A percentile compares a stretch with the other conserved stretches of the same genome.
phyloP scores from a whole-genome alignment of 1,139 yeast species.

The Protomyces inouyei region DNA sequence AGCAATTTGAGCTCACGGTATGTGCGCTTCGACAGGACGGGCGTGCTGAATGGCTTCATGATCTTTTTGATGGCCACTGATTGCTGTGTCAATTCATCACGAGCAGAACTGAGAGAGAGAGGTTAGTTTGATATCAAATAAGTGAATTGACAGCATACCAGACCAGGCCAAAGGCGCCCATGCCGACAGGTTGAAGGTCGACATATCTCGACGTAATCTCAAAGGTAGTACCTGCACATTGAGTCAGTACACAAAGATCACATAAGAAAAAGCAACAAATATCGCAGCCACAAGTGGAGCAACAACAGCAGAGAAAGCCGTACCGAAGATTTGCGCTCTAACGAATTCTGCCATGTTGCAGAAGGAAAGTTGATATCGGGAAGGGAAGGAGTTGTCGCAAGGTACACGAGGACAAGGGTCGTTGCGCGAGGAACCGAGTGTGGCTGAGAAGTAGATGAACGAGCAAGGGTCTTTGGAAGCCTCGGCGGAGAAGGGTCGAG shows the following conservation, averaged over 20 bases:
- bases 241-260: neutral
- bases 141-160: slow-evolving; percentile 44
- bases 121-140: neutral
- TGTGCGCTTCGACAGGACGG: slow-evolving; percentile 92
- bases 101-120: slow-evolving; percentile 54
- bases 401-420: too few species aligned
- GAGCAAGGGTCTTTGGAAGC: too few species aligned
- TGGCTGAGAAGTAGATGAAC: too few species aligned
- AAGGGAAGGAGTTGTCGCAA: neutral
- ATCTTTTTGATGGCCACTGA: slow-evolving; percentile 96
- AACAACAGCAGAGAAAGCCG: neutral
- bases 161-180: slow-evolving; percentile 98
- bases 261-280: neutral
- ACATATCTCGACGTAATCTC: slow-evolving; percentile 72
- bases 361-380: neutral
- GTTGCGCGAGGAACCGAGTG: too few species aligned
- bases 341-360: slow-evolving; percentile 35
- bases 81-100: slow-evolving; percentile 83
- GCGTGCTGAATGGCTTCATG: slow-evolving; percentile 94
- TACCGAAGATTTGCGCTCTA: slow-evolving; percentile 59
- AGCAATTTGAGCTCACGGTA: slow-evolving; percentile 89
- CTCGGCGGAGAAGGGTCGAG: too few species aligned
- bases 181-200: slow-evolving; percentile 93
- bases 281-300: neutral
- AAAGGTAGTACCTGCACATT: slow-evolving; percentile 54